Evolutionary conservation across 2,329 filamentous ascomycete genomes (phyloP).

Genomic region (Polychaeton citri): DNA sequence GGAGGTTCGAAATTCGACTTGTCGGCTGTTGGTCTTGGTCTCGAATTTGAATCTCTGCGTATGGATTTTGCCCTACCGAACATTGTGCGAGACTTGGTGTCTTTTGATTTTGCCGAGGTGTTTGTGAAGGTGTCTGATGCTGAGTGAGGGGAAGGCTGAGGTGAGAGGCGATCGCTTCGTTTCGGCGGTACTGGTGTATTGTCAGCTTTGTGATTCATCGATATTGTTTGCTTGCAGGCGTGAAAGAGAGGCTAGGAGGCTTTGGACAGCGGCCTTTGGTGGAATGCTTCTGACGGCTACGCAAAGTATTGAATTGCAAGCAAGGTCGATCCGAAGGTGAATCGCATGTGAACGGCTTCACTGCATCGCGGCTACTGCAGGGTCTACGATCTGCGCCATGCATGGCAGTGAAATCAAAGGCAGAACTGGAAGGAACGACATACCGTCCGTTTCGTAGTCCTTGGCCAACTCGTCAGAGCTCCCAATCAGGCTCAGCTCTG

Average conservation of each 20-base stretch:
- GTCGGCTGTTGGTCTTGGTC: conserved; percentile 8
- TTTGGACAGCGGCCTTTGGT: too few species aligned
- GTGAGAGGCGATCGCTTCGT: background rate
- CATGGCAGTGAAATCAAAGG: too few species aligned
- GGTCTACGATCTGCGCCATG: too few species aligned
- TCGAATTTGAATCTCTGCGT: conserved; percentile 18
- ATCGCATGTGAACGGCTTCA: too few species aligned
- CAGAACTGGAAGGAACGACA: too few species aligned
- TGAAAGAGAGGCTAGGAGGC: too few species aligned
- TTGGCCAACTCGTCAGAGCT: conserved; percentile 14
- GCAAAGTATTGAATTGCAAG: too few species aligned
- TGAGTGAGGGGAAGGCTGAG: background rate
- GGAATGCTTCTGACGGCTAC: too few species aligned
- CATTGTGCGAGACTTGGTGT: conserved; percentile 12
- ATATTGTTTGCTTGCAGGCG: too few species aligned
- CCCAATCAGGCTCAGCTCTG: conserved; percentile 28
- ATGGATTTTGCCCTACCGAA: conserved; percentile 11
- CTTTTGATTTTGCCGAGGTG: conserved; percentile 11
- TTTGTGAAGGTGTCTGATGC: conserved; percentile 17
- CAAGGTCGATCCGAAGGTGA: too few species aligned
- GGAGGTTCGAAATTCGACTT: conserved; percentile 9
- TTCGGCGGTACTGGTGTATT: background rate
- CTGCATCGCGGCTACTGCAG: too few species aligned
- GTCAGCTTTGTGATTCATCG: too few species aligned
- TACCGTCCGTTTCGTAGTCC: conserved; percentile 11